A percentile compares a stretch with the other conserved stretches of the same genome.
phyloP scores from a whole-genome alignment of 768 basidiomycete species.

The Ramaria sp. region DNA sequence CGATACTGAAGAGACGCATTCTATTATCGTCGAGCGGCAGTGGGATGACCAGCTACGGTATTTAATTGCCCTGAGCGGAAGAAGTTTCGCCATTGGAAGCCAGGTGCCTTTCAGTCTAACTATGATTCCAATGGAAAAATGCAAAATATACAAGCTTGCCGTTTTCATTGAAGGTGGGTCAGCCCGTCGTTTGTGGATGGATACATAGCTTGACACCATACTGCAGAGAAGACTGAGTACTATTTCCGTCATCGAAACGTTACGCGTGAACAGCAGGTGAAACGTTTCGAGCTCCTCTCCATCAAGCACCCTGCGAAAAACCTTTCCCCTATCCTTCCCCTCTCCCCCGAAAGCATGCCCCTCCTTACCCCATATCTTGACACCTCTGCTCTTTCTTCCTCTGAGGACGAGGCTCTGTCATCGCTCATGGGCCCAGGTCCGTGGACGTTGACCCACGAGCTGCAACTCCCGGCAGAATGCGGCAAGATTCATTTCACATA shows the following conservation, averaged over 20 bases:
- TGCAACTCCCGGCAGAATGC: constrained; percentile 63
- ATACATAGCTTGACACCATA: neutral
- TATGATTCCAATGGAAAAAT: constrained; percentile 73
- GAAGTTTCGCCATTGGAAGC: constrained; percentile 77
- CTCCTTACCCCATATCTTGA: constrained; percentile 11
- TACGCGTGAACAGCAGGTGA: constrained; percentile 60
- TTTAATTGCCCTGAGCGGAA: constrained; percentile 59
- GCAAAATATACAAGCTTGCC: constrained; percentile 66
- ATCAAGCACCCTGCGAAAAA: constrained; percentile 47
- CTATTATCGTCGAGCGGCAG: constrained; percentile 69
- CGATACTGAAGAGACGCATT: constrained; percentile 36
- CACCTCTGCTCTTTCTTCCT: constrained; percentile 14
- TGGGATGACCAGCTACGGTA: constrained; percentile 90
- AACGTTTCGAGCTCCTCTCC: constrained; percentile 49
- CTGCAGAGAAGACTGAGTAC: constrained; percentile 58
- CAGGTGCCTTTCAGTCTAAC: constrained; percentile 70
- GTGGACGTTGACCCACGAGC: constrained; percentile 65
- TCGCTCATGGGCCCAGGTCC: constrained; percentile 72
- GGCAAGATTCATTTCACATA: constrained; percentile 63
- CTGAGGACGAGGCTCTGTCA: constrained; percentile 27
- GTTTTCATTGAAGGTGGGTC: constrained; percentile 71
- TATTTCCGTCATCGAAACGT: constrained; percentile 62
- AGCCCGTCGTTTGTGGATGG: neutral
- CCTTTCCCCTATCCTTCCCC: constrained; percentile 59
- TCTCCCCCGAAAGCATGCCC: constrained; percentile 47